Evolutionary conservation across 306 rosid species (phyloP), one percentile per base, ranked within the genome.

Genomic region (Vigna unguiculata): DNA sequence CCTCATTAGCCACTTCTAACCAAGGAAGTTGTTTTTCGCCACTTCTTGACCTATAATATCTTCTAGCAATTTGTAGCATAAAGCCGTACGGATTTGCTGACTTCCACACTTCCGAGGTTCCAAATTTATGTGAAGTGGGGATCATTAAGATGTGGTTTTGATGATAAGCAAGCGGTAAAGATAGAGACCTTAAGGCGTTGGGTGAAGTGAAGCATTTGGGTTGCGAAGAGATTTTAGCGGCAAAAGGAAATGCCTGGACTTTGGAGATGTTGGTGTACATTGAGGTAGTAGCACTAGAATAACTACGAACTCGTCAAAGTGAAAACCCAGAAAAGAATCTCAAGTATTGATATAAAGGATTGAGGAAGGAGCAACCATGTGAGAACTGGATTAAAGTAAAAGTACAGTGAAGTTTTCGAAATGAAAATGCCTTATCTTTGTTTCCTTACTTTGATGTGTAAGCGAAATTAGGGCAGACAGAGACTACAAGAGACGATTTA

Each of bases 251-350:
- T 43, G 87, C 86, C 8, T 79, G 96, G 32, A 75, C 71, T 77
- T 77, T 91, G 72, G 91, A 68, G 59, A 92, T 51, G 75, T 72
- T 88, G 14, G 90, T 38, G 72, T 85, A 88, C 97, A 92, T 90
- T 17, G 54, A 40, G 48, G 30, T 25, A 54, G 30, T 25, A 54
- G 24, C 22, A 77, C 71, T 69, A 72, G 63, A 73, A 72, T 43
- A 66, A 63, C 14, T 3, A 25, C 54, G 22, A 75, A 80, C 30
- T 17, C 9, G 80, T 59, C 16, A 41, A 80, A 45, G 21, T 19
- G 3, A 13, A 69, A 66, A 43, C 17, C 3, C 60, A 30, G 71
- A 40, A 17, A 72, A 9, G 30, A 76, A 69, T 41, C 52, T 75
- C 40, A 81, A 43, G 43, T 9, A 1, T 15, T 40, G 38, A 64